A percentile compares a stretch with the other conserved stretches of the same genome.
Conservation (phyloP, 23 red algal species). For the Gracilaria gracilis region DNA sequence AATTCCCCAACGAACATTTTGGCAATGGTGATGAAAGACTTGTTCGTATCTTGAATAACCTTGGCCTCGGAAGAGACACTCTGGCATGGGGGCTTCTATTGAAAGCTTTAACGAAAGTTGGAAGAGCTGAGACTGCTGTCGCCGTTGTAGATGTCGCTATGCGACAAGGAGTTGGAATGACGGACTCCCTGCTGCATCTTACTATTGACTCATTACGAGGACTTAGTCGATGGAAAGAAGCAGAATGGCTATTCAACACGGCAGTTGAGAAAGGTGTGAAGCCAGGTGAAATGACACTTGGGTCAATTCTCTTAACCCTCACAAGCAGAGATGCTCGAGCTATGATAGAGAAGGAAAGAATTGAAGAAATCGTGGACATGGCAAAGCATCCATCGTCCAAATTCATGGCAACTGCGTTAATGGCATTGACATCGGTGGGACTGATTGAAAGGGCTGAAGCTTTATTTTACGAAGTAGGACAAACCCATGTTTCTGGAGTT, state of each 20-base stretch:
- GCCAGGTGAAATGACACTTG: slow-evolving; percentile 58
- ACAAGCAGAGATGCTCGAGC: not conserved
- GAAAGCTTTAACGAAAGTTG: slow-evolving; percentile 61
- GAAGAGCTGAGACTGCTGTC: slow-evolving; percentile 44
- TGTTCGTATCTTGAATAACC: not conserved
- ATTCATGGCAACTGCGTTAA: slow-evolving; percentile 41
- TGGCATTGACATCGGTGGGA: slow-evolving; percentile 42
- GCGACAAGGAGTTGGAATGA: slow-evolving; percentile 53
- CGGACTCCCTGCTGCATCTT: slow-evolving; percentile 58
- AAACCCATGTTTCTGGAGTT: not conserved
- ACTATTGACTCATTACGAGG: slow-evolving; percentile 65
- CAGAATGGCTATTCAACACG: slow-evolving; percentile 56
- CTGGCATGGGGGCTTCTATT: slow-evolving; percentile 60
- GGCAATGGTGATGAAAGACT: not conserved
- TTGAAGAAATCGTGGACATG: slow-evolving; percentile 66
- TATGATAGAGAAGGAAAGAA: not conserved
- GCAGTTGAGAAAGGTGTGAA: slow-evolving; percentile 54
- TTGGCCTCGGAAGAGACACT: slow-evolving; percentile 48
- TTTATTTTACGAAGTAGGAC: slow-evolving; percentile 33
- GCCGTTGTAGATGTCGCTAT: slow-evolving; percentile 57
- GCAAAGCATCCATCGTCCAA: slow-evolving; percentile 45
- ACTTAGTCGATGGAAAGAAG: slow-evolving; percentile 35
- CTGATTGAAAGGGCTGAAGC: slow-evolving; percentile 26
- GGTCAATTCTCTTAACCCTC: slow-evolving; percentile 38
- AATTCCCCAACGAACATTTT: slow-evolving; percentile 1